phyloP scores from a whole-genome alignment of 2,329 filamentous ascomycete genomes.

The Fusarium proliferatum region DNA sequence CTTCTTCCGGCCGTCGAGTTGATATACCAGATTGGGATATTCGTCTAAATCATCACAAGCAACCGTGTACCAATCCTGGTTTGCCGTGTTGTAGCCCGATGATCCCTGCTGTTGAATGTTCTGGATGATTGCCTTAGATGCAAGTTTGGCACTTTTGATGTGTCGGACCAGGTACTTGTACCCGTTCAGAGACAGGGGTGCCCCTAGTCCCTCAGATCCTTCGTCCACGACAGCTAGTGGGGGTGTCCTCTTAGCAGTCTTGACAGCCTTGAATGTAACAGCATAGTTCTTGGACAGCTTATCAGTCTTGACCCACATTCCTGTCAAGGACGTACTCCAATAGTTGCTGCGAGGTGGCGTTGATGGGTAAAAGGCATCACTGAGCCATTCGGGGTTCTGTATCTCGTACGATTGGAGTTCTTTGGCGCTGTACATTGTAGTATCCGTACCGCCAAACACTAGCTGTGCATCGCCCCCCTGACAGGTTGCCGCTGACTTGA shows the following conservation, averaged over 20 bases:
- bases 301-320: constrained; percentile 3
- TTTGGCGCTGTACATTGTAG: not conserved
- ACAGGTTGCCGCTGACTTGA: not conserved
- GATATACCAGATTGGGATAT: not conserved
- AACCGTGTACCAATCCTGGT: constrained; percentile 4
- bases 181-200: constrained; percentile 10
- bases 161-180: constrained; percentile 10
- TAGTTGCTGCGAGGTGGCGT: constrained; percentile 17
- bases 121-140: not conserved
- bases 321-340: constrained; percentile 5
- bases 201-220: constrained; percentile 19
- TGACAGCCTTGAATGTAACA: constrained; percentile 2
- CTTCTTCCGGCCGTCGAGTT: not conserved
- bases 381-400: constrained; percentile 16
- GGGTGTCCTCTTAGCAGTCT: not conserved
- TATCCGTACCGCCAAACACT: constrained; percentile 5
- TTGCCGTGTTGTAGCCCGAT: not conserved
- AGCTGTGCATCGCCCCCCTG: not conserved
- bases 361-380: constrained; percentile 11
- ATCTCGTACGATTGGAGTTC: not conserved
- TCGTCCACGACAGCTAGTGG: constrained; percentile 18
- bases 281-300: constrained; percentile 8
- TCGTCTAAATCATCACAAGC: not conserved
- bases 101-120: not conserved
- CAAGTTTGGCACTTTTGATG: not conserved